Base-by-base conservation (phyloP, 2,329 filamentous ascomycete genomes). In the Xylaria sp. region DNA sequence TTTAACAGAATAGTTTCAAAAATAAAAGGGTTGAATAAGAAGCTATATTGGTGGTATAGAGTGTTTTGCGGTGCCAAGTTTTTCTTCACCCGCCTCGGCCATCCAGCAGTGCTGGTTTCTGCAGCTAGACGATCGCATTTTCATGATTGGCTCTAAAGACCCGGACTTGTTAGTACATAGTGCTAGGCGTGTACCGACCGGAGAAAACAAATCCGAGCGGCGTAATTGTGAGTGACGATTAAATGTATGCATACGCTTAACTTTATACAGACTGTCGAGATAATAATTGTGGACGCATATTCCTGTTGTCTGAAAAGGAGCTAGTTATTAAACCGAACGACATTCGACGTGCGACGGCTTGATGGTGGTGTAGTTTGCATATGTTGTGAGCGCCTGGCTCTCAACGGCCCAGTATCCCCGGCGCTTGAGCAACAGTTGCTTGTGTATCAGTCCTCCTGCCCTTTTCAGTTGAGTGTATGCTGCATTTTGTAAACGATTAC, bases 81-180 rank as follows among this genome's bases (percentile, higher is more conserved):
- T 25, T 25, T 25, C 3, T 25, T 1, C 23, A 25, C 23, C 23
- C 23, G 23, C 23, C 23, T 25, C 23, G 23, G n/a, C n/a, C 37
- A 65, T 57, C 65, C 15, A 67, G 50, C 59, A 25, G 37, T 65
- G 65, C 48, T 46, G 58, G 51, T 34, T 28, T 67, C 59, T 65
- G 51, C 65, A 64, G 66, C 63, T 64, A 46, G 69, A 64, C 63
- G 69, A 71, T 69, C 69, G 31, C 66, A 62, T 69, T 62, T 58
- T 25, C 39, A 50, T 71, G 66, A 69, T 71, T 69, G 66, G 69
- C 60, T 61, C 58, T 20, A 18, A 31, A 15, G 48, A 23, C 46
- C 56, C 20, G 8, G 28, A 44, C 55, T 25, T 56, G 62, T 23
- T 59, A 39, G 37, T 59, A n/a, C n/a, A n/a, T n/a, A 60, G 50